Evolutionary conservation across 1,139 yeast species (phyloP).

Genomic region (Pichia sp.): DNA sequence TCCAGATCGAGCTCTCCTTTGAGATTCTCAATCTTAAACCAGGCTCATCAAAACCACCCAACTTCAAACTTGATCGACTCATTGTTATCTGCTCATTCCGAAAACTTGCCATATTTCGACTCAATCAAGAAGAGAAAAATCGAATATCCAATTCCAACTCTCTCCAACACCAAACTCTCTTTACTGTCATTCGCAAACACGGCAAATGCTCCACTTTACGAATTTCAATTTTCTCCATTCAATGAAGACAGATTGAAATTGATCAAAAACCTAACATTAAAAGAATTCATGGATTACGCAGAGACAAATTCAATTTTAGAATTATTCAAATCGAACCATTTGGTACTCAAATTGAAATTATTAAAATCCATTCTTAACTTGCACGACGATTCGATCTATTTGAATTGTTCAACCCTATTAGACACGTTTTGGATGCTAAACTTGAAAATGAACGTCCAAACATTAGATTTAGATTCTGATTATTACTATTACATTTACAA

Average conservation of each 20-base stretch:
- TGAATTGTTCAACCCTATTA: neutral
- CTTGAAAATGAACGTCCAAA: too few species aligned
- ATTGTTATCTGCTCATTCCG: neutral
- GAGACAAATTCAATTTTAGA: conserved; percentile 9
- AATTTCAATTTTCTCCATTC: conserved; percentile 7
- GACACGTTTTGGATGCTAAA: conserved; percentile 1
- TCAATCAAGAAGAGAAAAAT: neutral
- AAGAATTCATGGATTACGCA: neutral
- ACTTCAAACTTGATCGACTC: neutral
- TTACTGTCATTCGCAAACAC: too few species aligned
- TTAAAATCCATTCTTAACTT: conserved; percentile 17
- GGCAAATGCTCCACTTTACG: too few species aligned
- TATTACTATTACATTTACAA: neutral
- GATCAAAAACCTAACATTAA: conserved; percentile 4
- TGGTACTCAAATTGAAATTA: conserved; percentile 24
- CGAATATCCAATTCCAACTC: neutral
- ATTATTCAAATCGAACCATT: conserved; percentile 22
- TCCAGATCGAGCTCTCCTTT: conserved; percentile 12
- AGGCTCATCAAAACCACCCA: neutral
- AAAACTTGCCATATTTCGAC: neutral
- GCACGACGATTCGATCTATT: neutral
- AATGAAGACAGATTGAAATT: neutral
- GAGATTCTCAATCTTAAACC: neutral
- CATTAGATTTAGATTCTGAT: neutral
- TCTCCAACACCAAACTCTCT: neutral